These are phyloP conservation scores for Akanthomyces lecanii DNA, from an alignment of 2,329 filamentous ascomycete genomes.

Conservation along the genomic window DNA sequence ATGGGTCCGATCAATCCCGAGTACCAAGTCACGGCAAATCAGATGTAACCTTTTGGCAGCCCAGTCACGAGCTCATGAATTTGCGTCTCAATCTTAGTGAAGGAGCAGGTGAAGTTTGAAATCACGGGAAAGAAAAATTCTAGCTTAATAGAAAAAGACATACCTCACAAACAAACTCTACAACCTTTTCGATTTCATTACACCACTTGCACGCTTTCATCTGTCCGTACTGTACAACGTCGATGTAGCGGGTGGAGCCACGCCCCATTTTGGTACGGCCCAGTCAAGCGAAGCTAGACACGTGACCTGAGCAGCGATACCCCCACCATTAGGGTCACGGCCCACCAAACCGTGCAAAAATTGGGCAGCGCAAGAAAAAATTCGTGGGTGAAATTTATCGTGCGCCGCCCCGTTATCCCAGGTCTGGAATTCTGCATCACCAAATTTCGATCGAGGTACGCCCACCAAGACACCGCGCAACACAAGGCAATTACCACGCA, in stretches of 20 bases:
- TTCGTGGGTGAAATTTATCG: slow-evolving; percentile 31
- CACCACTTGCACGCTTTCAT: not conserved
- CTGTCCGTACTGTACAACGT: no score
- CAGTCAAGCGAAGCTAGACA: not conserved
- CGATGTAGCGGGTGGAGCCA: not conserved
- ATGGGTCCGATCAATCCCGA: no score
- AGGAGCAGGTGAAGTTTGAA: no score
- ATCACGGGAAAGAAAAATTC: no score
- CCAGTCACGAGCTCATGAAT: no score
- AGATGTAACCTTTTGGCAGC: no score
- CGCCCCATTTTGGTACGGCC: not conserved
- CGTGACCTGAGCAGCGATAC: slow-evolving; percentile 6
- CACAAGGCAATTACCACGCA: not conserved
- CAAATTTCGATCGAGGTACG: slow-evolving; percentile 37
- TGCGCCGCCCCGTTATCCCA: slow-evolving; percentile 26
- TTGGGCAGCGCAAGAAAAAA: slow-evolving; percentile 10
- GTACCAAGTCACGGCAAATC: no score
- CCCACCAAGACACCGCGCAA: not conserved
- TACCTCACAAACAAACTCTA: no score
- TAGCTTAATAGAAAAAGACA: no score
- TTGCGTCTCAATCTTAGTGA: no score
- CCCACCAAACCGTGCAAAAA: slow-evolving; percentile 32
- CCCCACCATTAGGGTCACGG: slow-evolving; percentile 36
- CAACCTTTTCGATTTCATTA: no score
- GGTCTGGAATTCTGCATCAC: slow-evolving; percentile 30